Evolutionary conservation across 768 basidiomycete species (phyloP).

Genomic region (Pluteus cervinus): DNA sequence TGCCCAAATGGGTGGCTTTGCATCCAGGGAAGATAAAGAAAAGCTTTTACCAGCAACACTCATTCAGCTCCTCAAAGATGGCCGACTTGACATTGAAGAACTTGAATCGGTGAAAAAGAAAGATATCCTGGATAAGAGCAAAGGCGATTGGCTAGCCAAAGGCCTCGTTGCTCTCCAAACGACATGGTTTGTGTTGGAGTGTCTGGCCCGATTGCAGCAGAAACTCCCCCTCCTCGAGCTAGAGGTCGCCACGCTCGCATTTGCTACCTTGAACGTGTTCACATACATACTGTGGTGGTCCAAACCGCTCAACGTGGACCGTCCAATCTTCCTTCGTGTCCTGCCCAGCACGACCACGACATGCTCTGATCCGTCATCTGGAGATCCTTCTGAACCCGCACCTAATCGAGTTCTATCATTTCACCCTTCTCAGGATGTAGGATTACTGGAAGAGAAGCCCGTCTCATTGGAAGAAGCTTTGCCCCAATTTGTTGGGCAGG

Average conservation of each 20-base stretch:
- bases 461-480: no score
- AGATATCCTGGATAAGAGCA: slow-evolving; percentile 25
- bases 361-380: no score
- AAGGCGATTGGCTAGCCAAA: slow-evolving; percentile 24
- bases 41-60: no score
- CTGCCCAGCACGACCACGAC: not conserved
- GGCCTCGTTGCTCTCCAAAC: slow-evolving; percentile 22
- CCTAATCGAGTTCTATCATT: no score
- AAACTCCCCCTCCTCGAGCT: slow-evolving; percentile 22
- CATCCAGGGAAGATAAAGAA: slow-evolving; percentile 4
- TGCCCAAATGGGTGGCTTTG: slow-evolving; percentile 24
- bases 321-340: slow-evolving; percentile 5
- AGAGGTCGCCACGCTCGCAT: slow-evolving; percentile 25
- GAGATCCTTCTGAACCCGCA: no score
- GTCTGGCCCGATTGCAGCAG: slow-evolving; percentile 14
- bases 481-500: no score
- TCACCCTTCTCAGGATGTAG: no score
- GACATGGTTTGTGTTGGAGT: slow-evolving; percentile 24
- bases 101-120: slow-evolving; percentile 5
- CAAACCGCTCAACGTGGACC: slow-evolving; percentile 21
- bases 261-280: slow-evolving; percentile 18
- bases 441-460: no score
- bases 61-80: no score
- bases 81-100: no score
- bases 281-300: slow-evolving; percentile 27